A percentile compares a stretch with the other conserved stretches of the same genome.
Conservation (phyloP, 108 stramenopile genomes). For the Chaetoceros muelleri region DNA sequence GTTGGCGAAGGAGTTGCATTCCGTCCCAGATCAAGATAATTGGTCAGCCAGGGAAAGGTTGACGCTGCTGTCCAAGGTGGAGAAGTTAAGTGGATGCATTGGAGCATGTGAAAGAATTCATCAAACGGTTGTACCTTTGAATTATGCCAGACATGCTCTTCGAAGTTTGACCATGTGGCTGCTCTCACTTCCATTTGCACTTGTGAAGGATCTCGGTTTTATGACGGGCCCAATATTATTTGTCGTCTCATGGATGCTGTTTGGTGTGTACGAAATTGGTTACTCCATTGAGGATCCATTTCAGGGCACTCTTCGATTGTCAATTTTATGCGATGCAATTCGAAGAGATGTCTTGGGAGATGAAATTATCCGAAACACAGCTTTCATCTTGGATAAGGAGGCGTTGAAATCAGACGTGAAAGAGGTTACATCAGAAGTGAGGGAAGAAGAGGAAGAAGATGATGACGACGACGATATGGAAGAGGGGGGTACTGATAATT, state of each 20-base stretch:
- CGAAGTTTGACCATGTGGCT: slow-evolving; percentile 87
- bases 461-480: slow-evolving; percentile 4
- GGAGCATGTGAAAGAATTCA: slow-evolving; percentile 91
- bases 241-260: slow-evolving; percentile 84
- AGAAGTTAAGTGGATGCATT: slow-evolving; percentile 66
- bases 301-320: slow-evolving; percentile 70
- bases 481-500: not conserved
- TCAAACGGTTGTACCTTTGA: slow-evolving; percentile 90
- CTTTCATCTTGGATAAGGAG: slow-evolving; percentile 34
- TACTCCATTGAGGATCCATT: slow-evolving; percentile 93
- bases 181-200: slow-evolving; percentile 77
- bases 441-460: not conserved
- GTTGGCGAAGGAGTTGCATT: slow-evolving; percentile 54
- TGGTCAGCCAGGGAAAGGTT: slow-evolving; percentile 78
- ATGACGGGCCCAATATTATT: slow-evolving; percentile 75
- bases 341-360: slow-evolving; percentile 77
- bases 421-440: not conserved
- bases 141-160: slow-evolving; percentile 88
- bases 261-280: slow-evolving; percentile 93
- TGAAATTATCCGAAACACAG: slow-evolving; percentile 59
- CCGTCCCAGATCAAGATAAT: slow-evolving; percentile 50
- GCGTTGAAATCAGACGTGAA: slow-evolving; percentile 9
- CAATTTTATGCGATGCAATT: slow-evolving; percentile 72
- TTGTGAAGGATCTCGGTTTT: slow-evolving; percentile 68
- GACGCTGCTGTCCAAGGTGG: slow-evolving; percentile 57